Percentiles rank a stretch among this genome's conserved stretches.
Conservation (phyloP, 305 asterid species). For the Petunia hybrid region DNA sequence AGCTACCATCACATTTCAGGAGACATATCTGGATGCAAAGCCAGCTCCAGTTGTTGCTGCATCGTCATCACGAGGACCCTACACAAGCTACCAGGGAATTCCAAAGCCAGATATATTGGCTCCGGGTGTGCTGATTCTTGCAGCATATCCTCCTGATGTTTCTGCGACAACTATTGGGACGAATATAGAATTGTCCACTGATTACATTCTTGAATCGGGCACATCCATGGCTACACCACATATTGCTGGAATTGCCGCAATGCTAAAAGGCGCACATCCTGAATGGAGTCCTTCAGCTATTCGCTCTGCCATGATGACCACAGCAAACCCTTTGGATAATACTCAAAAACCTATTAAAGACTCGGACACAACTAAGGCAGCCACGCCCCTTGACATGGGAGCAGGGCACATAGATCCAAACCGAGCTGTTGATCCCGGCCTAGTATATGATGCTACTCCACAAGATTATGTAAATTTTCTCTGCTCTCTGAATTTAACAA, state of each 20-base stretch:
- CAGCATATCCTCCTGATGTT: slow-evolving; percentile 40
- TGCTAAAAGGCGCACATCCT: slow-evolving; percentile 29
- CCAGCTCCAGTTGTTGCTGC: slow-evolving; percentile 44
- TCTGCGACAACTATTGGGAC: not conserved
- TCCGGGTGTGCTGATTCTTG: slow-evolving; percentile 46
- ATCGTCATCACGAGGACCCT: slow-evolving; percentile 52
- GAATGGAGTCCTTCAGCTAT: slow-evolving; percentile 33
- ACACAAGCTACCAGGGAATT: slow-evolving; percentile 39
- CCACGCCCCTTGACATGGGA: slow-evolving; percentile 37
- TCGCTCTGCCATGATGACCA: slow-evolving; percentile 30
- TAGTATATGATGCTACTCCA: slow-evolving; percentile 37
- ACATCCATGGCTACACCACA: slow-evolving; percentile 33
- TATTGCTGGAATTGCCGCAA: slow-evolving; percentile 21
- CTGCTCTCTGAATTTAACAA: not conserved
- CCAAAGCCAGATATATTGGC: slow-evolving; percentile 58
- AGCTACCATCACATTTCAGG: slow-evolving; percentile 48
- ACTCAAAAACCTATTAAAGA: slow-evolving; percentile 35
- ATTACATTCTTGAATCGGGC: slow-evolving; percentile 16
- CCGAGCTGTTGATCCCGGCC: slow-evolving; percentile 39
- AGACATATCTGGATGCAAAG: slow-evolving; percentile 38
- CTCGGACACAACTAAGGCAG: slow-evolving; percentile 12
- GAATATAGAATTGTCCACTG: not conserved
- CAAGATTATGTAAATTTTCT: slow-evolving; percentile 38
- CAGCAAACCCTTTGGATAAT: slow-evolving; percentile 34
- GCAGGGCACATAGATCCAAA: slow-evolving; percentile 41